phyloP scores from a whole-genome alignment of 1,284 basidiomycete genomes.

The Cryptococcus amylolentus region DNA sequence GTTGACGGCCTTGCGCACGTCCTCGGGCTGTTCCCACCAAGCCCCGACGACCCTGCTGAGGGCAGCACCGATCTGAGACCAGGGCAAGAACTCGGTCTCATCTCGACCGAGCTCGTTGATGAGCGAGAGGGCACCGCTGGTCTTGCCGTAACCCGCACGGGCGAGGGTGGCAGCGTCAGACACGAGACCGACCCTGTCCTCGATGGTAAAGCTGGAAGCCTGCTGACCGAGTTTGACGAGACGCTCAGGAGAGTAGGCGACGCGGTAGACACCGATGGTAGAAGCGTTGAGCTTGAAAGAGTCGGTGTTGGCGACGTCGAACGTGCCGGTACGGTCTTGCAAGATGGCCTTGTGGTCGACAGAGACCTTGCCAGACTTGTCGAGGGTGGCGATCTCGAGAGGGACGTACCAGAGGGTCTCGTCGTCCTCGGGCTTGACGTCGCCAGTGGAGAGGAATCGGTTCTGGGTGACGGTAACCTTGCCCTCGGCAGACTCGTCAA shows the following conservation, averaged over 20 bases:
- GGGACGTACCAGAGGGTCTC: constrained; percentile 86
- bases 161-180: constrained; percentile 76
- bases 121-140: constrained; percentile 72
- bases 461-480: constrained; percentile 76
- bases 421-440: constrained; percentile 75
- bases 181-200: constrained; percentile 83
- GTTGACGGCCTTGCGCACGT: constrained; percentile 61
- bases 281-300: constrained; percentile 85
- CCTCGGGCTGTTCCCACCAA: constrained; percentile 80
- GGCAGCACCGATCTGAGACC: constrained; percentile 46
- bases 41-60: constrained; percentile 61
- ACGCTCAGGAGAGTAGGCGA: constrained; percentile 78
- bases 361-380: constrained; percentile 57
- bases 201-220: constrained; percentile 73
- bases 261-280: constrained; percentile 83
- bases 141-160: constrained; percentile 70
- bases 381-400: constrained; percentile 67
- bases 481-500: constrained; percentile 69
- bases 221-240: constrained; percentile 74
- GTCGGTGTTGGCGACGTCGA: constrained; percentile 64
- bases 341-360: constrained; percentile 68
- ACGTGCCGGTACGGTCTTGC: constrained; percentile 63
- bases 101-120: constrained; percentile 62
- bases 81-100: constrained; percentile 63
- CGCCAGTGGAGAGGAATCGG: constrained; percentile 85